Evolutionary conservation across 2,329 filamentous ascomycete genomes (phyloP).

Genomic region (Exophiala mesophila): DNA sequence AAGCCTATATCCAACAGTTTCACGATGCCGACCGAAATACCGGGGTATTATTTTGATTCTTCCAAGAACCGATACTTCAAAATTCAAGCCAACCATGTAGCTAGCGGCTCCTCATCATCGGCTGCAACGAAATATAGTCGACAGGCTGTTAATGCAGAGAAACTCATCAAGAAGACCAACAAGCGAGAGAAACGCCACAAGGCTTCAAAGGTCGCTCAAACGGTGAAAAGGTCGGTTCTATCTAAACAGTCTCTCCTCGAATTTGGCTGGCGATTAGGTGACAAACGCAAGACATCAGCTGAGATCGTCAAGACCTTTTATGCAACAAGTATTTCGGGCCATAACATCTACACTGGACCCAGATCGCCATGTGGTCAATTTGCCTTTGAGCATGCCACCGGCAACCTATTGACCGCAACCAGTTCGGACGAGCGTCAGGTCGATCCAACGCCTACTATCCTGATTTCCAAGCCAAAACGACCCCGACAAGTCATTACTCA

Average conservation of each 20-base stretch:
- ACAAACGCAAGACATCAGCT: constrained; percentile 1
- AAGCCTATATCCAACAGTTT: no score
- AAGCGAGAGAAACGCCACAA: constrained; percentile 20
- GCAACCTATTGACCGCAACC: background rate
- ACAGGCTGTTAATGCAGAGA: constrained; percentile 55
- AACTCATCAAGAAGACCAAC: constrained; percentile 38
- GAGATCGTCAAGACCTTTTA: constrained; percentile 13
- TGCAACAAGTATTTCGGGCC: constrained; percentile 6
- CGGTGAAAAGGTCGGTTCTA: constrained; percentile 19
- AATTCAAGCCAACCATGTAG: constrained; percentile 52
- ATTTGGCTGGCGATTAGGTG: constrained; percentile 13
- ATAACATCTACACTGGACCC: background rate
- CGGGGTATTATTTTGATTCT: constrained; percentile 17
- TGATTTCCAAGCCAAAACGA: background rate
- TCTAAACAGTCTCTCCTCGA: constrained; percentile 20
- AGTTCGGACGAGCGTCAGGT: background rate
- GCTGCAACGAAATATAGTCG: constrained; percentile 50
- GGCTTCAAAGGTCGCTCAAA: constrained; percentile 1
- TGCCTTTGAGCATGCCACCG: background rate
- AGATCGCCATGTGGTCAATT: background rate
- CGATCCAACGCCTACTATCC: background rate
- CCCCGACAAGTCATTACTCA: background rate
- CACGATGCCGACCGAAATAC: constrained; percentile 26
- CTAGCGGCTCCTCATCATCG: constrained; percentile 25
- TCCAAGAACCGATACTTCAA: constrained; percentile 53